phyloP scores from a whole-genome alignment of 2,329 filamentous ascomycete species.

The Fusarium lateritium region DNA sequence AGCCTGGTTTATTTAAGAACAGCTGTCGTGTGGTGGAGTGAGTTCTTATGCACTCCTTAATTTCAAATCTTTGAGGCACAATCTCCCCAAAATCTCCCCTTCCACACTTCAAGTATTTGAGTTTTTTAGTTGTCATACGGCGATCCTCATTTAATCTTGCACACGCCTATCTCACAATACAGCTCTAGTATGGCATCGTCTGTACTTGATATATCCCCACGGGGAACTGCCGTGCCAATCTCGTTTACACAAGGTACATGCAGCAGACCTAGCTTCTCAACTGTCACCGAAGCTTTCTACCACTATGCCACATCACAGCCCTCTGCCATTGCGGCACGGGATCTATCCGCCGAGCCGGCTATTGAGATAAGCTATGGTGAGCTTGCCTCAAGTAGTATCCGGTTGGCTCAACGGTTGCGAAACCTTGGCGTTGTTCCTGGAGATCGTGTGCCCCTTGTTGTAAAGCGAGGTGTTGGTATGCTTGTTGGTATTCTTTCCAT shows the following conservation, averaged over 20 bases:
- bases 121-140: conserved; percentile 26
- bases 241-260: conserved; percentile 42
- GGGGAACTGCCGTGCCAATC: conserved; percentile 30
- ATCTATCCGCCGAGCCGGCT: conserved; percentile 50
- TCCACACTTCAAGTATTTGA: conserved; percentile 20
- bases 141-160: conserved; percentile 37
- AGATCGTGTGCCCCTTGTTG: conserved; percentile 68
- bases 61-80: conserved; percentile 36
- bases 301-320: conserved; percentile 57
- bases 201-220: conserved; percentile 4
- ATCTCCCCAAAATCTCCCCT: conserved; percentile 4
- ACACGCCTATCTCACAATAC: conserved; percentile 18
- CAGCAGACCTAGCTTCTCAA: conserved; percentile 47
- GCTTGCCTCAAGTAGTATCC: conserved; percentile 55
- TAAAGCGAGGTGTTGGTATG: conserved; percentile 69
- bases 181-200: conserved; percentile 30
- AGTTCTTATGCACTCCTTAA: conserved; percentile 28
- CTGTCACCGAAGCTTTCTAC: conserved; percentile 56
- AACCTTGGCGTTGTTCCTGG: conserved; percentile 59
- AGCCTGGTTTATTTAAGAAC: conserved; percentile 34
- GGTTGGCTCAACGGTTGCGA: conserved; percentile 58
- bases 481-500: conserved; percentile 69
- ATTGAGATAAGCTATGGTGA: conserved; percentile 62
- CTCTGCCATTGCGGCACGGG: conserved; percentile 56
- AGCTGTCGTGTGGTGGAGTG: conserved; percentile 30